A percentile compares a stretch with the other conserved stretches of the same genome.
Conservation (phyloP, 1,284 basidiomycete genomes). For the Naganishia cerealis region DNA sequence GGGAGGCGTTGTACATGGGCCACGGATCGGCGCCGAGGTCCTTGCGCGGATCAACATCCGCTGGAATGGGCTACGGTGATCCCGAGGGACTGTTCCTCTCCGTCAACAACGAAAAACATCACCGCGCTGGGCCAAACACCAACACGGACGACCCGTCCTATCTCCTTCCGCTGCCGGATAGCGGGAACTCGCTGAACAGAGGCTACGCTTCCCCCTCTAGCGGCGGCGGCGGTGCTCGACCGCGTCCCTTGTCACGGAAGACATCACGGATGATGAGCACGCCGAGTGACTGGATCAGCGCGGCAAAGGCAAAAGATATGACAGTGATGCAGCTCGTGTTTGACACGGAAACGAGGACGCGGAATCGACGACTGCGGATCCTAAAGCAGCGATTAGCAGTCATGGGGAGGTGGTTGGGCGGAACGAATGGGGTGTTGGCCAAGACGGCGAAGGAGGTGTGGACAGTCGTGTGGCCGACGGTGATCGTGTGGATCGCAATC, state of each 20-base stretch:
- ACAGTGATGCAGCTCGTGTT: conserved; percentile 43
- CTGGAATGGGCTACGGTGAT: not conserved
- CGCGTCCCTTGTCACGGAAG: conserved; percentile 23
- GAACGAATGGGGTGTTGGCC: conserved; percentile 46
- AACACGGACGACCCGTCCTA: conserved; percentile 34
- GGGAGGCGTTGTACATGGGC: conserved; percentile 24
- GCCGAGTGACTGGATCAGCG: conserved; percentile 46
- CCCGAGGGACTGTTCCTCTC: conserved; percentile 18
- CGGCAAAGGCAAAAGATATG: conserved; percentile 48
- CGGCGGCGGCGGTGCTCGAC: conserved; percentile 4
- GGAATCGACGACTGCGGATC: conserved; percentile 56
- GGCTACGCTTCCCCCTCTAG: not conserved
- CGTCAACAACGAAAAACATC: conserved; percentile 15
- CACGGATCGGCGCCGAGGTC: conserved; percentile 26
- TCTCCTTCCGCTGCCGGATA: conserved; percentile 40
- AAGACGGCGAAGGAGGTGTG: conserved; percentile 45
- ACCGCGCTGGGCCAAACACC: not conserved
- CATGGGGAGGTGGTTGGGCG: conserved; percentile 44
- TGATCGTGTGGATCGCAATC: conserved; percentile 47
- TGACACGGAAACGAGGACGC: conserved; percentile 30
- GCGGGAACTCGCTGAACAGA: not conserved
- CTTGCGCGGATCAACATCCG: not conserved
- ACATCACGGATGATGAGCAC: conserved; percentile 23
- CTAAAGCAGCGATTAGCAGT: conserved; percentile 35
- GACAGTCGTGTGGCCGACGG: conserved; percentile 46